A percentile compares a stretch with the other conserved stretches of the same genome.
Evolutionary conservation across 1,284 basidiomycete genomes (phyloP).

Genomic region (Apiotrichum veenhuisii): DNA sequence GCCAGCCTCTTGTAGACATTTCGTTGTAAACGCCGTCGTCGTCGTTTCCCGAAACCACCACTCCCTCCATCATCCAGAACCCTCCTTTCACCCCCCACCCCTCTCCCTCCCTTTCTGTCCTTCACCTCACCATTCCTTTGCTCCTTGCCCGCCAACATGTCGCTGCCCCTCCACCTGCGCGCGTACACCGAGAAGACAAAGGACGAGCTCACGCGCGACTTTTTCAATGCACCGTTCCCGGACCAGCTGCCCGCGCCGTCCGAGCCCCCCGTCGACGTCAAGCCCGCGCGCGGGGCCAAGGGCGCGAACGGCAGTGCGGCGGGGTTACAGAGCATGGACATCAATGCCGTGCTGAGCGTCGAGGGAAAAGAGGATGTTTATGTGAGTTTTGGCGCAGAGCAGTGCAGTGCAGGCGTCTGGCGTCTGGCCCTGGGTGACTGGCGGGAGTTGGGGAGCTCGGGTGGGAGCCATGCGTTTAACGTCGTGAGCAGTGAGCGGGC

Average conservation of each 20-base stretch:
- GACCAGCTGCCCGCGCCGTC: slow-evolving; percentile 34
- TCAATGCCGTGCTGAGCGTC: slow-evolving; percentile 81
- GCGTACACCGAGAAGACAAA: slow-evolving; percentile 86
- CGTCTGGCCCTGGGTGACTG: background rate
- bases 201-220: slow-evolving; percentile 73
- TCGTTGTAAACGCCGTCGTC: too few relatives aligned
- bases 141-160: slow-evolving; percentile 33
- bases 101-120: background rate
- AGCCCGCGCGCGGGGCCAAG: slow-evolving; percentile 17
- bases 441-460: background rate
- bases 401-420: background rate
- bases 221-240: slow-evolving; percentile 69
- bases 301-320: slow-evolving; percentile 6
- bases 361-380: slow-evolving; percentile 85
- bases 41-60: too few relatives aligned
- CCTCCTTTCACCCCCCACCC: too few relatives aligned
- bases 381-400: slow-evolving; percentile 57
- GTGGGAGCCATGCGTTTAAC: background rate
- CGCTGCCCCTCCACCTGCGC: slow-evolving; percentile 63
- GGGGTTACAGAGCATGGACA: slow-evolving; percentile 64
- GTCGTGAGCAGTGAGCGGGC: too few relatives aligned
- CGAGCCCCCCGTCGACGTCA: slow-evolving; percentile 35
- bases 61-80: too few relatives aligned
- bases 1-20: too few relatives aligned
- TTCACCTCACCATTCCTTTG: background rate